Percentiles rank a stretch among this genome's conserved stretches.
Conservation (phyloP, 164 flowering plant genomes). For the Sextonia rubra region DNA sequence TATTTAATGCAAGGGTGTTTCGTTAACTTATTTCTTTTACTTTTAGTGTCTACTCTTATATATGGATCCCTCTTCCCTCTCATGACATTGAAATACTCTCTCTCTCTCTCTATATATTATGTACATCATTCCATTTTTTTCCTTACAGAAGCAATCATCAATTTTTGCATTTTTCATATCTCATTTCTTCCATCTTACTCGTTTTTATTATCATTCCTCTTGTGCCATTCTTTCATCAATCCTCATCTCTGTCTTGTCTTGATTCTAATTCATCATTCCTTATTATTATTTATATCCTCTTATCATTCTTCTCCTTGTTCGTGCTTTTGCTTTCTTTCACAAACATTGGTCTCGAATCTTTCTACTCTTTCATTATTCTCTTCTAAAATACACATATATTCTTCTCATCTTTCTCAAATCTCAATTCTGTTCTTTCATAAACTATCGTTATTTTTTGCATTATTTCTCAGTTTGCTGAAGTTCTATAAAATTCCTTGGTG, state of each 20-base stretch:
- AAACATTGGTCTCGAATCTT: not conserved
- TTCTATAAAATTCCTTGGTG: not conserved
- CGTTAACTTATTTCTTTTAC: not conserved
- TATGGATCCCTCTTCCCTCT: not conserved
- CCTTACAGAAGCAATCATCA: not conserved
- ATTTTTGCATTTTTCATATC: not conserved
- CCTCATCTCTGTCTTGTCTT: not conserved
- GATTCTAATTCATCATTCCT: not conserved
- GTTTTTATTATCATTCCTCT: not conserved
- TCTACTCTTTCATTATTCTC: not conserved
- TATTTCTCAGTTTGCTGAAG: not conserved
- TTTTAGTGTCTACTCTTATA: not conserved
- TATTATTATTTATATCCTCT: not conserved
- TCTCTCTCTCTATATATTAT: not conserved
- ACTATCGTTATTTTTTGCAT: not conserved
- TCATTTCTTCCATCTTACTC: not conserved
- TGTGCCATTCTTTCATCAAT: not conserved
- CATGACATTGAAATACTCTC: not conserved
- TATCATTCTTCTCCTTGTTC: not conserved
- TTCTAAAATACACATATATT: not conserved
- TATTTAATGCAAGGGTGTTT: not conserved
- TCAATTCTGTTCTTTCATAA: too few relatives aligned
- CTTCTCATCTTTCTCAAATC: not conserved
- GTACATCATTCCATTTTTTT: not conserved
- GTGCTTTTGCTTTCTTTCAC: not conserved